Percentiles rank a stretch among this genome's conserved stretches.
phyloP scores from a whole-genome alignment of 2,329 filamentous ascomycete species.

The Apiospora pterosperma region DNA sequence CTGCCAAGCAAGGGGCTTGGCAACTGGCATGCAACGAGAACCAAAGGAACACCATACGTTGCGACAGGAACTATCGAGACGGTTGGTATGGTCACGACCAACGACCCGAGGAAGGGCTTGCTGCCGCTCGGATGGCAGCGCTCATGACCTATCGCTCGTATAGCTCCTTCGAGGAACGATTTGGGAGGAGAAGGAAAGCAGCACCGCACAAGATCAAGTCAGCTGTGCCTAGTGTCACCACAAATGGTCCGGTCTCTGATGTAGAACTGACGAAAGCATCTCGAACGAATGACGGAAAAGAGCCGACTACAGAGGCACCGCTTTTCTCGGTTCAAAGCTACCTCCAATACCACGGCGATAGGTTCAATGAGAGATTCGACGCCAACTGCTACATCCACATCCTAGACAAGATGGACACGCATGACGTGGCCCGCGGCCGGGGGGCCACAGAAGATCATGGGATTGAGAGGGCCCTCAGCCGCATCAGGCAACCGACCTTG shows the following conservation, averaged over 20 bases:
- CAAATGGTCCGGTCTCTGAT: not conserved
- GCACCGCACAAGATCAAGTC: not conserved
- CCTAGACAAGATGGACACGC: slow-evolving; percentile 34
- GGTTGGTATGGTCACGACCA: not conserved
- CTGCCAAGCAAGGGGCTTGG: not conserved
- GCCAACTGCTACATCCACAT: slow-evolving; percentile 36
- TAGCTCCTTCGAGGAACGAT: not conserved
- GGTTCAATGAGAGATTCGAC: slow-evolving; percentile 35
- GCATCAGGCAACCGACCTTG: slow-evolving; percentile 22
- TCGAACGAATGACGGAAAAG: not conserved
- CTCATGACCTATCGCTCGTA: not conserved
- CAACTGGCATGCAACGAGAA: not conserved
- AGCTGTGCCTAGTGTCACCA: not conserved
- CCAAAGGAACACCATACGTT: not conserved
- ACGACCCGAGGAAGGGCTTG: not conserved
- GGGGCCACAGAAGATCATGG: slow-evolving; percentile 30
- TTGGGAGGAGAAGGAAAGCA: not conserved
- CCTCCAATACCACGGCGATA: slow-evolving; percentile 34
- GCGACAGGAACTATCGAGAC: not conserved
- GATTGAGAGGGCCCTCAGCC: slow-evolving; percentile 18
- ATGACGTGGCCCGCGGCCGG: slow-evolving; percentile 29
- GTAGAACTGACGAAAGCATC: not conserved
- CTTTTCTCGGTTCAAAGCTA: slow-evolving; percentile 32
- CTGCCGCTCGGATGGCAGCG: not conserved
- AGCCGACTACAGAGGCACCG: not conserved